phyloP scores from a whole-genome alignment of 441 rosid genomes.

The Erodium moschatum region DNA sequence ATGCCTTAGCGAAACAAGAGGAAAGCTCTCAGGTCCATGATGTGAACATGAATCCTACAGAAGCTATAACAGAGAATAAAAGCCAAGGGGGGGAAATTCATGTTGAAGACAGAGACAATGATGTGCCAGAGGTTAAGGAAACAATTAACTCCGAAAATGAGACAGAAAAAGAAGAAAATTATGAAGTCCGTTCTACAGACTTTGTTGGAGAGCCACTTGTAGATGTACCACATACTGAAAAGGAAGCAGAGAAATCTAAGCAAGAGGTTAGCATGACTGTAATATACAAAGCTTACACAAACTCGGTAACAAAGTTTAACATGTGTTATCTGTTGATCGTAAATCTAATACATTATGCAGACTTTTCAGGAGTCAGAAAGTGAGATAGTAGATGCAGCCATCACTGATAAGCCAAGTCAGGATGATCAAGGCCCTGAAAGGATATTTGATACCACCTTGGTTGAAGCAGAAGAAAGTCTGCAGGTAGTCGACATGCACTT shows the following conservation, averaged over 20 bases:
- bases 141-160: constrained; percentile 1
- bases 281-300: constrained; percentile 6
- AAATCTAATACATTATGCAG: background rate
- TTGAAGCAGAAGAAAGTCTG: background rate
- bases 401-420: background rate
- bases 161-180: background rate
- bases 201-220: constrained; percentile 2
- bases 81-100: background rate
- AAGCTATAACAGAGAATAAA: background rate
- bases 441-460: background rate
- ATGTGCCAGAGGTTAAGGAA: background rate
- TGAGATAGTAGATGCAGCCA: background rate
- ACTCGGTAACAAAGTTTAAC: constrained; percentile 5
- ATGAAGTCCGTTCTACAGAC: background rate
- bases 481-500: background rate
- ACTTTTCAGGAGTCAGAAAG: constrained; percentile 1
- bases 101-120: background rate
- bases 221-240: background rate
- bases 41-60: background rate
- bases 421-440: background rate
- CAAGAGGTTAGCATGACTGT: constrained; percentile 1
- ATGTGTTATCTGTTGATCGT: background rate
- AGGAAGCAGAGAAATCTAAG: constrained; percentile 2
- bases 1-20: background rate
- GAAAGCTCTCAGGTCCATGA: background rate